These are phyloP conservation scores for Colletotrichum sp. DNA, from an alignment of 2,329 filamentous ascomycete genomes.

Conservation along the genomic window DNA sequence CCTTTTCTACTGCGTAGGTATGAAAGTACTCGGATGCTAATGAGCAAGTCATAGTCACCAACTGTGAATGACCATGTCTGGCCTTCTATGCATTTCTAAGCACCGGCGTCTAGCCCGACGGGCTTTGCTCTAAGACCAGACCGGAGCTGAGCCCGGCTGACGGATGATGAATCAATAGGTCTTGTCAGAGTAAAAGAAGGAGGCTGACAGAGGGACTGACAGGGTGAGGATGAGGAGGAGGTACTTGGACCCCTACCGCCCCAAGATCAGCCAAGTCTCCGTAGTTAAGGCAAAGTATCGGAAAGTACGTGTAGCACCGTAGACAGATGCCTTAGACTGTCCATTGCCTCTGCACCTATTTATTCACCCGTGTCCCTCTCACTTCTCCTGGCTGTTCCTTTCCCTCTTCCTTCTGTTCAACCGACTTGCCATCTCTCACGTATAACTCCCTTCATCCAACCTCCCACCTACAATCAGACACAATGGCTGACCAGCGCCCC, in stretches of 20 bases:
- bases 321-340: not conserved
- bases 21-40: not conserved
- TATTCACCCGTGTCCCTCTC: conserved; percentile 10
- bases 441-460: not conserved
- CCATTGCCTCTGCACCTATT: conserved; percentile 5
- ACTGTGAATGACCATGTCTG: not conserved
- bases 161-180: not conserved
- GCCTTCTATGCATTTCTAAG: not conserved
- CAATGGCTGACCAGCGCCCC: conserved; percentile 23
- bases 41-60: not conserved
- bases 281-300: not conserved
- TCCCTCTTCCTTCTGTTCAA: not conserved
- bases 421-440: not conserved
- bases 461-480: not conserved
- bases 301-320: not conserved
- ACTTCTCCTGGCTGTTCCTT: not conserved
- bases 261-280: not conserved
- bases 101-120: not conserved
- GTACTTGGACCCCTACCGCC: not conserved
- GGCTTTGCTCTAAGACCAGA: not conserved
- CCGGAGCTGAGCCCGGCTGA: not conserved
- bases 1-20: not conserved
- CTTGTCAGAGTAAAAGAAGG: not conserved
- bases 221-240: not conserved
- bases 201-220: not conserved